A percentile compares a stretch with the other conserved stretches of the same genome.
phyloP scores from a whole-genome alignment of 2,329 filamentous ascomycete species.

The Hymenoscyphus repandus region DNA sequence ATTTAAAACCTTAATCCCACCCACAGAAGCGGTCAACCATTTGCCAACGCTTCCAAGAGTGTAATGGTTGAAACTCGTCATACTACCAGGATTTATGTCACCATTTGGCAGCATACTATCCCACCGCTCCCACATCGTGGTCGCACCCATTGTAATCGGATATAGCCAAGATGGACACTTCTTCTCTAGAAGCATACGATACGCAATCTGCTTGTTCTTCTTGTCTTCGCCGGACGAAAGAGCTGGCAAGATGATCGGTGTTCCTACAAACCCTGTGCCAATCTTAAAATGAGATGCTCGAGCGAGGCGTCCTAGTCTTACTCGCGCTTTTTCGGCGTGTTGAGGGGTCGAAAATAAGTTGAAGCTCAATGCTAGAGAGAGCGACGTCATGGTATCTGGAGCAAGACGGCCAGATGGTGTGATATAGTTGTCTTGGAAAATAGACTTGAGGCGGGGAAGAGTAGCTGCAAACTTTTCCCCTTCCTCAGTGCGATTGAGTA shows the following conservation, averaged over 20 bases:
- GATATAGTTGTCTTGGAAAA: slow-evolving; percentile 29
- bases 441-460: slow-evolving; percentile 15
- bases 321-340: slow-evolving; percentile 10
- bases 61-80: slow-evolving; percentile 28
- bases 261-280: slow-evolving; percentile 29
- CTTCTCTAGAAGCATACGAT: slow-evolving; percentile 35
- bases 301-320: slow-evolving; percentile 20
- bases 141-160: slow-evolving; percentile 26
- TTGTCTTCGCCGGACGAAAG: slow-evolving; percentile 11
- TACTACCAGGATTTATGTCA: slow-evolving; percentile 22
- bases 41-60: slow-evolving; percentile 21
- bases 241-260: slow-evolving; percentile 20
- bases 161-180: slow-evolving; percentile 31
- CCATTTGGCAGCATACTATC: slow-evolving; percentile 26
- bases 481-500: slow-evolving; percentile 26
- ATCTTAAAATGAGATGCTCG: slow-evolving; percentile 21
- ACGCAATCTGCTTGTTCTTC: slow-evolving; percentile 23
- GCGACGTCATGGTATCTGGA: slow-evolving; percentile 27
- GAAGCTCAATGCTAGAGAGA: slow-evolving; percentile 25
- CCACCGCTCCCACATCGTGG: slow-evolving; percentile 27
- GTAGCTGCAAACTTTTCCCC: slow-evolving; percentile 23
- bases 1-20: slow-evolving; percentile 18
- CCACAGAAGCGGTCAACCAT: slow-evolving; percentile 27
- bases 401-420: slow-evolving; percentile 20
- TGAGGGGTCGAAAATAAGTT: slow-evolving; percentile 13